Evolutionary conservation across 805 yeast genomes (phyloP).

Genomic region (Candida anglica): DNA sequence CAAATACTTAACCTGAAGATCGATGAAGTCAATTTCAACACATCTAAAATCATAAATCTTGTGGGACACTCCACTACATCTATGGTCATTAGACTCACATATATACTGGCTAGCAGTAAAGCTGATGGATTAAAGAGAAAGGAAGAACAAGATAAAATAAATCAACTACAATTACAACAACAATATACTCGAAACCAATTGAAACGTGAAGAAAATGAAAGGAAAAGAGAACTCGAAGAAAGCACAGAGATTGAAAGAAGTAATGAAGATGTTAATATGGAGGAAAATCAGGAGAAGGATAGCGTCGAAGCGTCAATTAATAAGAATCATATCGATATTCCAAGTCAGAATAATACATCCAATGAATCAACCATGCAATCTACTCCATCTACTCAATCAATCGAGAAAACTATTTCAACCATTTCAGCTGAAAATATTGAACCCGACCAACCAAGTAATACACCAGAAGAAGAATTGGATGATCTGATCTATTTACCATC

Average conservation of each 20-base stretch:
- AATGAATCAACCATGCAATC: too few species aligned
- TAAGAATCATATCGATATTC: too few species aligned
- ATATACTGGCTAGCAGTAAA: conserved; percentile 8
- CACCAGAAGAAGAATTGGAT: too few species aligned
- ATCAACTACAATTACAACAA: conserved; percentile 14
- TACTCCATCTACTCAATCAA: too few species aligned
- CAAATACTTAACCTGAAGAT: conserved; percentile 12
- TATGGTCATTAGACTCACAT: conserved; percentile 22
- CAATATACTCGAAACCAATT: conserved; percentile 11
- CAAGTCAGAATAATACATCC: too few species aligned
- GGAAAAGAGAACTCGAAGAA: too few species aligned
- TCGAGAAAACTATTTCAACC: too few species aligned
- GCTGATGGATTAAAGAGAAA: conserved; percentile 4
- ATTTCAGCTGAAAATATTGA: too few species aligned
- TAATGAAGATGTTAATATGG: not conserved
- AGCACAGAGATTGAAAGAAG: not conserved
- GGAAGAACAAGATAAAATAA: conserved; percentile 19
- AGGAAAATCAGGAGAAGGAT: conserved; percentile 7
- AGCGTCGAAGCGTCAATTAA: conserved; percentile 5
- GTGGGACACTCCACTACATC: conserved; percentile 16
- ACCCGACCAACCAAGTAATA: too few species aligned
- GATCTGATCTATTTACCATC: too few species aligned
- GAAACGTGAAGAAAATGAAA: conserved; percentile 7
- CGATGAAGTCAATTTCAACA: conserved; percentile 7
- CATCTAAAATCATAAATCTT: conserved; percentile 11